A percentile compares a stretch with the other conserved stretches of the same genome.
phyloP scores from a whole-genome alignment of 2,329 filamentous ascomycete genomes.

The Colletotrichum echinochloae region DNA sequence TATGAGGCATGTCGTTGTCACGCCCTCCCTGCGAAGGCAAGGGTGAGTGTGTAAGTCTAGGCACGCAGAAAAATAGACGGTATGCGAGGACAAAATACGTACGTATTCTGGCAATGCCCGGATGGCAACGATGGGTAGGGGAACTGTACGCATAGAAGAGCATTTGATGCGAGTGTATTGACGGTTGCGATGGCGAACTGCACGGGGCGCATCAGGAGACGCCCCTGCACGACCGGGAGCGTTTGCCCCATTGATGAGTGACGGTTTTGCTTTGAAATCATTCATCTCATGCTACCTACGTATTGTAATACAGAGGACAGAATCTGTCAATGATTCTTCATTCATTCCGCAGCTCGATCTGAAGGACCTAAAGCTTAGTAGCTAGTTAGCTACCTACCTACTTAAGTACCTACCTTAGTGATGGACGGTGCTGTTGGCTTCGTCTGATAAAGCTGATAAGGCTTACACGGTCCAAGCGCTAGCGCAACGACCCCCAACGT shows the following conservation, averaged over 20 bases:
- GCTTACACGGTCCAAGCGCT: constrained; percentile 25
- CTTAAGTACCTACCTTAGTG: not conserved
- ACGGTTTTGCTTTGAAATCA: constrained; percentile 33
- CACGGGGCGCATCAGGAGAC: constrained; percentile 32
- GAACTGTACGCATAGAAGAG: constrained; percentile 34
- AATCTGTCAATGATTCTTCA: constrained; percentile 18
- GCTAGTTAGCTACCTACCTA: too few species aligned
- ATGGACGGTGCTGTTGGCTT: not conserved
- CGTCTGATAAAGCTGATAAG: constrained; percentile 38
- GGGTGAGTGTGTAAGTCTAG: constrained; percentile 29
- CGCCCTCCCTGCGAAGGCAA: not conserved
- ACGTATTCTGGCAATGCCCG: constrained; percentile 16
- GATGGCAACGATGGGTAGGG: constrained; percentile 25
- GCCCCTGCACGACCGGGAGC: constrained; percentile 27
- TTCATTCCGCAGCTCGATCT: not conserved
- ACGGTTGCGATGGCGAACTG: constrained; percentile 37
- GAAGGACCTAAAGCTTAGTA: not conserved
- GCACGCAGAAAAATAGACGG: constrained; percentile 33
- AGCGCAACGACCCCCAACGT: constrained; percentile 28
- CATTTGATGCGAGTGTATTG: constrained; percentile 26
- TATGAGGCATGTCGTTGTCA: constrained; percentile 7
- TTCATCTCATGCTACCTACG: constrained; percentile 37
- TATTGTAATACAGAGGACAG: constrained; percentile 38
- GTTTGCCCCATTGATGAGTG: constrained; percentile 33
- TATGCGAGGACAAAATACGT: constrained; percentile 20